A percentile compares a stretch with the other conserved stretches of the same genome.
Conservation (phyloP, 1,284 basidiomycete genomes). For the Ustilago cynodontis region DNA sequence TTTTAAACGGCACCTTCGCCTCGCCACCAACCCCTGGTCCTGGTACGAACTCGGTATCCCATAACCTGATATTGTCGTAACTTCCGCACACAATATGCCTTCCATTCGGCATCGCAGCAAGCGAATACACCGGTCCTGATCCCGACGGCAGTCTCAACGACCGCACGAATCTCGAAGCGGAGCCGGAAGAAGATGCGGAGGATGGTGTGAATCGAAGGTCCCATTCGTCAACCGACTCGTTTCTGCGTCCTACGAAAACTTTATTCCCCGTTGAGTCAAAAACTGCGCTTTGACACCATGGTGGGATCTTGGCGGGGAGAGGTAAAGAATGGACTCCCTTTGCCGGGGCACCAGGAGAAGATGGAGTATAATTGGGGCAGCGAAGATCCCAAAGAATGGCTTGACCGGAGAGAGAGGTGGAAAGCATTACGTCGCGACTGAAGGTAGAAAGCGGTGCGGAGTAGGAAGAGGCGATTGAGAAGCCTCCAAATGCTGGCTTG, state of each 20-base stretch:
- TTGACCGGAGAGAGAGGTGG: constrained; percentile 90
- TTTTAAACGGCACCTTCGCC: constrained; percentile 78
- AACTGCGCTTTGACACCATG: constrained; percentile 81
- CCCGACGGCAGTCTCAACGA: constrained; percentile 86
- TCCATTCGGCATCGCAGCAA: constrained; percentile 89
- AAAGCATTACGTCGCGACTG: constrained; percentile 87
- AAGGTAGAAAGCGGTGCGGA: constrained; percentile 72
- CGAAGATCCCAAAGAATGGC: constrained; percentile 91
- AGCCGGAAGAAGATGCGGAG: neutral
- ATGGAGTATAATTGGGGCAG: constrained; percentile 72
- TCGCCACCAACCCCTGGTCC: constrained; percentile 74
- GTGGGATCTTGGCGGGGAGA: constrained; percentile 89
- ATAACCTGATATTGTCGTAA: constrained; percentile 90
- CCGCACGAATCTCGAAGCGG: constrained; percentile 74
- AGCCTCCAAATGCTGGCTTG: constrained; percentile 64
- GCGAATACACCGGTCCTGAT: constrained; percentile 90
- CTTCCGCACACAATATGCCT: constrained; percentile 91
- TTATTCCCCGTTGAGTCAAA: constrained; percentile 90
- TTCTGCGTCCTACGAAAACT: constrained; percentile 90
- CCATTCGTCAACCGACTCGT: constrained; percentile 93
- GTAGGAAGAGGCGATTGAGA: constrained; percentile 57
- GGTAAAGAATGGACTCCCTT: constrained; percentile 83
- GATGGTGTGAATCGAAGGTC: constrained; percentile 75
- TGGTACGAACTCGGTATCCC: constrained; percentile 82
- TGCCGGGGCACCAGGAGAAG: constrained; percentile 65